Conservation (phyloP, 1,139 yeast species). For the Casaregolazyma lundiana region DNA sequence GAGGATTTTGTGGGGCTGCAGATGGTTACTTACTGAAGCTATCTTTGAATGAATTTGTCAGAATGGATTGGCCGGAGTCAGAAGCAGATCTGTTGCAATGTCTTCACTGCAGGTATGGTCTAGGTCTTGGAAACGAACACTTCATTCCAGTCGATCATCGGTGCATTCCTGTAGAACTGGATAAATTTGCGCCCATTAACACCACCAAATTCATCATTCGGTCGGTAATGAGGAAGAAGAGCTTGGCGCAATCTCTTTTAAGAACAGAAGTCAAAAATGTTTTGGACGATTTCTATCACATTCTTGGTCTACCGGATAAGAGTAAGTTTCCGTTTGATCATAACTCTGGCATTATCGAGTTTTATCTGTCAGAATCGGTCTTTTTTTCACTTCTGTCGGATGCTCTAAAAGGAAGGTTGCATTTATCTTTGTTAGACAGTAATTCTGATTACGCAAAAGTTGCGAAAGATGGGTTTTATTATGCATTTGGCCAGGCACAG, state of each 20-base stretch:
- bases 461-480: constrained; percentile 58
- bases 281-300: constrained; percentile 67
- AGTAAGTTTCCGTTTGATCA: constrained; percentile 36
- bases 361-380: constrained; percentile 50
- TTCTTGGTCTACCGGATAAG: constrained; percentile 61
- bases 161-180: constrained; percentile 44
- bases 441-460: constrained; percentile 36
- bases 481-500: constrained; percentile 64
- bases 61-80: constrained; percentile 40
- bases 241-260: constrained; percentile 47
- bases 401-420: constrained; percentile 53
- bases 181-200: constrained; percentile 48
- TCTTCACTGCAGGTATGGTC: constrained; percentile 72
- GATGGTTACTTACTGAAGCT: constrained; percentile 59
- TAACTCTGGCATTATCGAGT: constrained; percentile 41
- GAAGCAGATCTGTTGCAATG: constrained; percentile 69
- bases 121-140: constrained; percentile 45
- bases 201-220: constrained; percentile 61
- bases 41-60: constrained; percentile 51
- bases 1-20: constrained; percentile 64
- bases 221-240: constrained; percentile 52
- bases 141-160: constrained; percentile 65
- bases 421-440: constrained; percentile 39
- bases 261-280: constrained; percentile 68
- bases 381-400: constrained; percentile 49